Percentiles rank a stretch among this genome's conserved stretches.
Conservation (phyloP, 1,284 basidiomycete genomes). For the Trichosporon faecale region DNA sequence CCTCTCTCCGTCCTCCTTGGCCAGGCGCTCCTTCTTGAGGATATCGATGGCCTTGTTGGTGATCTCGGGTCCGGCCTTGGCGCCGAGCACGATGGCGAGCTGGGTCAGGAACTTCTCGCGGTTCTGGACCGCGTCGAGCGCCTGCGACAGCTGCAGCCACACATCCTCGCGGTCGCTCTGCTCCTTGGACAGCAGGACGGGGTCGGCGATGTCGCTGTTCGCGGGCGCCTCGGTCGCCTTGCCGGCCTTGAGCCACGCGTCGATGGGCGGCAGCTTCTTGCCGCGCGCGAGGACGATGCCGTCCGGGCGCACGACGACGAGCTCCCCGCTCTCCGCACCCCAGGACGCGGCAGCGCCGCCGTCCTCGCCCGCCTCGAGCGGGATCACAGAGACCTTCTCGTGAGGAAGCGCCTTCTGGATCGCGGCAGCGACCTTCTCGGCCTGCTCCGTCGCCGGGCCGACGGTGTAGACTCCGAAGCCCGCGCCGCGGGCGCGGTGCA, state of each 20-base stretch:
- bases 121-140: conserved; percentile 18
- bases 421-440: background rate
- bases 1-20: background rate
- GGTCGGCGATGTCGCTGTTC: conserved; percentile 7
- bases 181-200: conserved; percentile 17
- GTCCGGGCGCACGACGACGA: conserved; percentile 24
- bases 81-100: conserved; percentile 23
- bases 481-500: conserved; percentile 18
- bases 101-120: conserved; percentile 18
- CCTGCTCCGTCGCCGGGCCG: conserved; percentile 7
- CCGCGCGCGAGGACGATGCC: conserved; percentile 24
- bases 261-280: background rate
- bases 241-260: conserved; percentile 9
- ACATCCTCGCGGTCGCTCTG: conserved; percentile 19
- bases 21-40: conserved; percentile 1
- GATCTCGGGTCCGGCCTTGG: conserved; percentile 18
- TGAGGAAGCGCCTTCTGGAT: conserved; percentile 19
- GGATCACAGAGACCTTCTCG: conserved; percentile 14
- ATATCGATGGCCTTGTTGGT: conserved; percentile 5
- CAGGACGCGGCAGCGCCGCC: conserved; percentile 14
- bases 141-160: conserved; percentile 23
- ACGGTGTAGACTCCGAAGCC: conserved; percentile 21
- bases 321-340: conserved; percentile 15
- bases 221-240: background rate
- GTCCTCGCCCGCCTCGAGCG: conserved; percentile 15